phyloP scores from a whole-genome alignment of 352 stramenopile genomes.

The Phytophthora sp. region DNA sequence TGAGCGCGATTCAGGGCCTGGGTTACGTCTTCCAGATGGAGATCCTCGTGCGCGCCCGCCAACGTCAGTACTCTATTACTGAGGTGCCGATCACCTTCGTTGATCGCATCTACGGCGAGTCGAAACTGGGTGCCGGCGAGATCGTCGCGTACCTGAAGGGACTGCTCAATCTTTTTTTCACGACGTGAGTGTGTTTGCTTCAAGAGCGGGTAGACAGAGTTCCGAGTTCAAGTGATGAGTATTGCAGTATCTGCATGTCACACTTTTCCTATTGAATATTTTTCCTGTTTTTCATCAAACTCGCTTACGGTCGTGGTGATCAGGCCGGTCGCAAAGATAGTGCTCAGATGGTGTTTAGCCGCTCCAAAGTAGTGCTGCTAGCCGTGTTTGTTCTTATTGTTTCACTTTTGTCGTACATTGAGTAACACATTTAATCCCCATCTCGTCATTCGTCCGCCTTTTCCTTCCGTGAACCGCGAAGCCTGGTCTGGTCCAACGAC shows the following conservation, averaged over 20 bases:
- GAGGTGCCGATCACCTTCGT: conserved; percentile 99
- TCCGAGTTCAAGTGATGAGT: conserved; percentile 13
- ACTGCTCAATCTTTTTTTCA: conserved; percentile 96
- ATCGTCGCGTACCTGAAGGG: conserved; percentile 98
- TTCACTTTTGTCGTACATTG: conserved; percentile 32
- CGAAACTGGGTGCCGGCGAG: conserved; percentile 97
- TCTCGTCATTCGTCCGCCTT: conserved; percentile 25
- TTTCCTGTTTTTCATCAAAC: conserved; percentile 31
- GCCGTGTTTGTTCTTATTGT: conserved; percentile 16
- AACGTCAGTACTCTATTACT: conserved; percentile 91
- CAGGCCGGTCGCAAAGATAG: conserved; percentile 15
- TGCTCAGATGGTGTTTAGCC: background rate
- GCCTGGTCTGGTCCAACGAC: conserved; percentile 15
- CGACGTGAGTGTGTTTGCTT: conserved; percentile 65
- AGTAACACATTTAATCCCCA: conserved; percentile 18
- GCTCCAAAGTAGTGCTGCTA: conserved; percentile 14
- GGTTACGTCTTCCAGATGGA: conserved; percentile 99
- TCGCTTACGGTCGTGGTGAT: too few species aligned
- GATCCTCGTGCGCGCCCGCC: conserved; percentile 95
- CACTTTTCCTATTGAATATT: conserved; percentile 35
- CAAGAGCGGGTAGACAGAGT: conserved; percentile 13
- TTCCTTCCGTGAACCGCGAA: conserved; percentile 26
- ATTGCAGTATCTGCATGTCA: conserved; percentile 20
- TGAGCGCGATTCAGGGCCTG: conserved; percentile 84
- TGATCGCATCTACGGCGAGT: conserved; percentile 98